Conservation (phyloP, 345 rosid species). For the Alliaria petiolata region DNA sequence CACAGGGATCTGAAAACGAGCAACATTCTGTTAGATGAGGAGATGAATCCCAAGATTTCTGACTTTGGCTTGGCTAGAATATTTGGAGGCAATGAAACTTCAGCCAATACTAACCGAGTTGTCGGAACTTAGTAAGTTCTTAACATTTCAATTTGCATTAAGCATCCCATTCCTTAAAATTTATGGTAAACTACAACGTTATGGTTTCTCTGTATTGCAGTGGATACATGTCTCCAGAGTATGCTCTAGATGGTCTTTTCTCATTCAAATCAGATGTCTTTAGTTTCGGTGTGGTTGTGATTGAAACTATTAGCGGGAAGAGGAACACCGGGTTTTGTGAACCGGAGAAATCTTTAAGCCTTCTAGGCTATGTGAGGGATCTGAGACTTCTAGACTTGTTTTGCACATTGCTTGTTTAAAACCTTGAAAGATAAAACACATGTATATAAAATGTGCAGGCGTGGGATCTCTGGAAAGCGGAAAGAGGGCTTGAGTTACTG, state of each 20-base stretch:
- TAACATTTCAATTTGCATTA: background rate
- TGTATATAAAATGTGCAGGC: constrained; percentile 32
- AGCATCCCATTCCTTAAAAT: background rate
- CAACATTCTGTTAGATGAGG: constrained; percentile 57
- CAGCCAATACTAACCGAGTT: constrained; percentile 52
- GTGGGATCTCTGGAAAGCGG: constrained; percentile 53
- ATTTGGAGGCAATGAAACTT: constrained; percentile 51
- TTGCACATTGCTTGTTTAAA: background rate
- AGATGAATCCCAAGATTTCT: constrained; percentile 72
- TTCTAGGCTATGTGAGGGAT: constrained; percentile 53
- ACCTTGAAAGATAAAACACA: constrained; percentile 1
- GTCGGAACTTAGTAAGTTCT: constrained; percentile 71
- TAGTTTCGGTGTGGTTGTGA: constrained; percentile 59
- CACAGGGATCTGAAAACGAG: constrained; percentile 71
- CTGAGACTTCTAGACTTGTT: background rate
- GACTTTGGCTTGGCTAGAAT: constrained; percentile 79
- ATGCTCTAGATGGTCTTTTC: constrained; percentile 58
- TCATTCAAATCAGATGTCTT: constrained; percentile 64
- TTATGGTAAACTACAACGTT: background rate
- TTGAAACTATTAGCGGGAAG: constrained; percentile 54
- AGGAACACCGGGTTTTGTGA: constrained; percentile 38
- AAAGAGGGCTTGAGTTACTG: constrained; percentile 34
- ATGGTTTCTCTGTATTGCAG: constrained; percentile 30
- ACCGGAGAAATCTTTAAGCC: constrained; percentile 36
- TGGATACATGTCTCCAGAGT: constrained; percentile 74